Evolutionary conservation across 1,284 basidiomycete genomes (phyloP).

Genomic region (Athelia psychrophila): DNA sequence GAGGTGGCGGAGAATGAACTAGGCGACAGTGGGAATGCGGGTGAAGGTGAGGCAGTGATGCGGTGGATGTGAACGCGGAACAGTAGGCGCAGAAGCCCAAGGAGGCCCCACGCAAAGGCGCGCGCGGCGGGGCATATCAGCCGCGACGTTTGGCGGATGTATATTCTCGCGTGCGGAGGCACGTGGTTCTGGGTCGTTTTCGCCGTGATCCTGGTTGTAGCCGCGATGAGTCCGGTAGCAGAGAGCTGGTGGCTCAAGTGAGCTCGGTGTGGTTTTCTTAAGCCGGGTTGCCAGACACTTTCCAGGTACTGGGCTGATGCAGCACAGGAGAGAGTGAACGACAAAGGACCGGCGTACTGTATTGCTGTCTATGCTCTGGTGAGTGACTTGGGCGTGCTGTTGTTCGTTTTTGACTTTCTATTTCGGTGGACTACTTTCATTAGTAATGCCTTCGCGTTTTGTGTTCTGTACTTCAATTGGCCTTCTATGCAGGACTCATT

Average conservation of each 20-base stretch:
- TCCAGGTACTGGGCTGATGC: constrained; percentile 67
- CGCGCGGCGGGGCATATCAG: constrained; percentile 83
- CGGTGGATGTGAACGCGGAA: constrained; percentile 15
- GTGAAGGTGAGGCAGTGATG: constrained; percentile 34
- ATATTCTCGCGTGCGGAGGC: constrained; percentile 71
- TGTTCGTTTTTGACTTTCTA: background rate
- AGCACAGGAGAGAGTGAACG: constrained; percentile 30
- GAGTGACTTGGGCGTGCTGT: constrained; percentile 16
- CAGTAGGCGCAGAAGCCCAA: constrained; percentile 58
- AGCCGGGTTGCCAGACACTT: constrained; percentile 7
- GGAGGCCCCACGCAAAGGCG: constrained; percentile 90
- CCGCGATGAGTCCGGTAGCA: constrained; percentile 70
- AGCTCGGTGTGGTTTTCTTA: constrained; percentile 15
- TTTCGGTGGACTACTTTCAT: too few relatives aligned
- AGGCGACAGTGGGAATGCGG: constrained; percentile 33
- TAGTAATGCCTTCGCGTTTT: background rate
- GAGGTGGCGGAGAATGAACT: constrained; percentile 36
- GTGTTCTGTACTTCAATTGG: background rate
- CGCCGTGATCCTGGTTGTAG: constrained; percentile 51
- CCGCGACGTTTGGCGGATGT: constrained; percentile 78
- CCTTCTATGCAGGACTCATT: constrained; percentile 42
- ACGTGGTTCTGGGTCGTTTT: constrained; percentile 75
- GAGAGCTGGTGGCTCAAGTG: constrained; percentile 85
- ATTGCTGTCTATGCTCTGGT: constrained; percentile 74
- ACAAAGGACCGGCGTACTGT: constrained; percentile 66